A percentile compares a stretch with the other conserved stretches of the same genome.
Evolutionary conservation across 306 rosid species (phyloP).

Genomic region (Casuarina equisetifolia): DNA sequence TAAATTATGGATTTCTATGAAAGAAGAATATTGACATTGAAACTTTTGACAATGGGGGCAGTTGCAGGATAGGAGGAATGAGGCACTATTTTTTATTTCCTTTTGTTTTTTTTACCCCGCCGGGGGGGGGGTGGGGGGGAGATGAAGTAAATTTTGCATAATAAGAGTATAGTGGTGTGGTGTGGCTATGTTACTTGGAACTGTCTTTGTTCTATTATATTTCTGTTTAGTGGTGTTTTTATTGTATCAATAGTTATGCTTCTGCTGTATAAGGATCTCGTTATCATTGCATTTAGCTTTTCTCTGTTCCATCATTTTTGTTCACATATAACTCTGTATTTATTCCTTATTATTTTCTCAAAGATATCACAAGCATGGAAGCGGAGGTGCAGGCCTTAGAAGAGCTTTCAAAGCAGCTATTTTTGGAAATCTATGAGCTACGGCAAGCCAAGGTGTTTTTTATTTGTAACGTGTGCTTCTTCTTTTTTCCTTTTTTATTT

Average conservation of each 20-base stretch:
- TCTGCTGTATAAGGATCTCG: background rate
- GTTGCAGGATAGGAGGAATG: no score
- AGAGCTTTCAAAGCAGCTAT: slow-evolving; percentile 95
- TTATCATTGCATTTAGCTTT: background rate
- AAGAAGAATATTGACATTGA: no score
- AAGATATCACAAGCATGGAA: slow-evolving; percentile 85
- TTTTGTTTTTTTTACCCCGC: no score
- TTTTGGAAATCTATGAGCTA: slow-evolving; percentile 95
- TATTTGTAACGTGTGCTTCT: background rate
- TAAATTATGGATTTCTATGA: no score
- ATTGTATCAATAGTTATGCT: slow-evolving; percentile 1
- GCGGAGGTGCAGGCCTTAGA: slow-evolving; percentile 91
- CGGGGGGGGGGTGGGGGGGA: no score
- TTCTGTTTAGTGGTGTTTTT: background rate
- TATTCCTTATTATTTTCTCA: slow-evolving; percentile 17
- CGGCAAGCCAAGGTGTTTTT: slow-evolving; percentile 87
- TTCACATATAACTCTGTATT: slow-evolving; percentile 2
- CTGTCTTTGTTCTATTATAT: background rate
- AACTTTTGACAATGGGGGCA: no score
- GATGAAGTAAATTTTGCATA: background rate
- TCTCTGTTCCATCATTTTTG: background rate
- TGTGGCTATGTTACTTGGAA: background rate
- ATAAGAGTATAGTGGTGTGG: background rate
- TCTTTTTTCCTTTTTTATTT: background rate
- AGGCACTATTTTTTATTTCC: no score